Evolutionary conservation across 2,329 filamentous ascomycete species (phyloP).

Genomic region (Exophiala lecanii-corni): DNA sequence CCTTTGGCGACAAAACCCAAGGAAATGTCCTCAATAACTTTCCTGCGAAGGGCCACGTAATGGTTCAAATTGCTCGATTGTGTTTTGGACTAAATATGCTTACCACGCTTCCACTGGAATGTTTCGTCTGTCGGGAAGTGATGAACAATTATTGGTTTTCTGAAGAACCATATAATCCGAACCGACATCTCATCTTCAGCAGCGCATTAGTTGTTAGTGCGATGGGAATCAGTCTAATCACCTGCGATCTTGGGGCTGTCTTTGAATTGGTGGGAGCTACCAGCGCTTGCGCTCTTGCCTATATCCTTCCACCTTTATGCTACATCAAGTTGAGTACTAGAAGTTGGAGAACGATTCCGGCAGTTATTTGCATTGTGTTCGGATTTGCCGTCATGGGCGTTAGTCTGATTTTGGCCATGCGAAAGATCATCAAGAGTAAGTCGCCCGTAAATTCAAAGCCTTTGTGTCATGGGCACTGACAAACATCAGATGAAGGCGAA

Average conservation of each 20-base stretch:
- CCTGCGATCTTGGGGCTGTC: conserved; percentile 88
- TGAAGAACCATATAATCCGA: conserved; percentile 71
- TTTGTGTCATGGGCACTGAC: background rate
- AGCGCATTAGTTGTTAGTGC: conserved; percentile 75
- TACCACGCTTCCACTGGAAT: conserved; percentile 90
- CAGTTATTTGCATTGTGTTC: conserved; percentile 69
- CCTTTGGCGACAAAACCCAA: conserved; percentile 84
- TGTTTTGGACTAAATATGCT: conserved; percentile 99
- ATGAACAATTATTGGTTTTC: conserved; percentile 82
- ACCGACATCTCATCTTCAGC: conserved; percentile 81
- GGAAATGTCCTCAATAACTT: conserved; percentile 99
- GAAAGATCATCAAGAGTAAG: conserved; percentile 54
- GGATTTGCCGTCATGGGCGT: conserved; percentile 76
- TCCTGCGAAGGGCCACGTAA: conserved; percentile 69
- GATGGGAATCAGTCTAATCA: conserved; percentile 72
- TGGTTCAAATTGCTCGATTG: conserved; percentile 91
- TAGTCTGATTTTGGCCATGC: conserved; percentile 66
- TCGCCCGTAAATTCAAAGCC: background rate
- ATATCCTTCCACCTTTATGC: conserved; percentile 90
- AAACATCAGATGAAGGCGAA: conserved; percentile 16
- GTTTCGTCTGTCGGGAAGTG: conserved; percentile 94
- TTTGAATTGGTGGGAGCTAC: conserved; percentile 96
- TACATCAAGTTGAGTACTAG: conserved; percentile 83
- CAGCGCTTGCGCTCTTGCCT: conserved; percentile 87
- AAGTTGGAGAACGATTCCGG: conserved; percentile 65